A percentile compares a stretch with the other conserved stretches of the same genome.
Conservation (phyloP, 2,329 filamentous ascomycete genomes). For the Penicillium psychrosexuale region DNA sequence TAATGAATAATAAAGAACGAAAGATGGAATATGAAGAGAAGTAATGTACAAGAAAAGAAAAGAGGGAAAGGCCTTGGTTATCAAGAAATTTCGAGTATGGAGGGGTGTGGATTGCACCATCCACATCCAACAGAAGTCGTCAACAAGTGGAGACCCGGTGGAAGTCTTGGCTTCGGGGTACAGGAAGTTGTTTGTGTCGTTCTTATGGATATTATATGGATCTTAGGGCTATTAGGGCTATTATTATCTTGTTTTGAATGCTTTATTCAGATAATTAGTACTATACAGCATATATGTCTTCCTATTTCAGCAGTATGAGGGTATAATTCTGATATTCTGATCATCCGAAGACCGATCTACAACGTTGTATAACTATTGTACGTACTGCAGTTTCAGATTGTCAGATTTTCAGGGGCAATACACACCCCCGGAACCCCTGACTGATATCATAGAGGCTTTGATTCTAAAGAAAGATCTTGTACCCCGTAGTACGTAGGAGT, state of each 20-base stretch:
- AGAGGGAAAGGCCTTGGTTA: slow-evolving; percentile 3
- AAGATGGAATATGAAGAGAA: slow-evolving; percentile 3
- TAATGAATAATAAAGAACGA: slow-evolving; percentile 24
- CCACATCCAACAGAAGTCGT: slow-evolving; percentile 15
- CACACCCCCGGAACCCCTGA: not conserved
- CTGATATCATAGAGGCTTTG: not conserved
- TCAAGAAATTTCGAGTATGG: slow-evolving; percentile 8
- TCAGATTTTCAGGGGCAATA: slow-evolving; percentile 26
- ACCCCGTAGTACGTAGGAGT: too few relatives aligned
- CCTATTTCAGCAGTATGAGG: not conserved
- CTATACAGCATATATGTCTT: not conserved
- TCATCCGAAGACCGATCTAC: not conserved
- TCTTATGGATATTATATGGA: not conserved
- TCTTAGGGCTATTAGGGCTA: not conserved
- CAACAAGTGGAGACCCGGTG: slow-evolving; percentile 19
- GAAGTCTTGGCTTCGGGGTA: slow-evolving; percentile 16
- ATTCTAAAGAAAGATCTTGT: not conserved
- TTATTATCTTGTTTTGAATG: not conserved
- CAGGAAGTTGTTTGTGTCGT: not conserved
- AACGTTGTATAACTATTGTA: not conserved
- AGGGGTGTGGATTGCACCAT: slow-evolving; percentile 5
- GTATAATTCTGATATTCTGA: not conserved
- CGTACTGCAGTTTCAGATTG: slow-evolving; percentile 4
- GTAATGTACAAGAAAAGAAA: not conserved
- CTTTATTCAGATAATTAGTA: not conserved